Conservation (phyloP, 768 basidiomycete species). For the Gloeostereum incarnatum region DNA sequence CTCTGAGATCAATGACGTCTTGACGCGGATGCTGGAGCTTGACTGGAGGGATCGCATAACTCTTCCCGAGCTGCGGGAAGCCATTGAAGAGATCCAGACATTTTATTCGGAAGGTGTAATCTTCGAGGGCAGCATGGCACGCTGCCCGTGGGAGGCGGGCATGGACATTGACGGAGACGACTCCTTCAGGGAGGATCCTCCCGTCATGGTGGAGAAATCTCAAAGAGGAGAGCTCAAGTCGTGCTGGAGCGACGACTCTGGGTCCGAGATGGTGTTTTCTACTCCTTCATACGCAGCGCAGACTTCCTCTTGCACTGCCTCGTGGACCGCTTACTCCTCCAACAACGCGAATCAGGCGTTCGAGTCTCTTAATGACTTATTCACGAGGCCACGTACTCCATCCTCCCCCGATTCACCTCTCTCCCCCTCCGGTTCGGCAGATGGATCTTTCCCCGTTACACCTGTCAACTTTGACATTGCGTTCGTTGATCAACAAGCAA, state of each 20-base stretch:
- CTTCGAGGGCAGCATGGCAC: constrained; percentile 75
- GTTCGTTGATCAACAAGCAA: constrained; percentile 26
- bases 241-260: constrained; percentile 52
- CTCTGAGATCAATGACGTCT: constrained; percentile 57
- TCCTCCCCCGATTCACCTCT: constrained; percentile 33
- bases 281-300: constrained; percentile 22
- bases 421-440: constrained; percentile 27
- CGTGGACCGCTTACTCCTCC: constrained; percentile 34
- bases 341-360: constrained; percentile 48
- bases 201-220: constrained; percentile 21
- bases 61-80: constrained; percentile 42
- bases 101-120: constrained; percentile 72
- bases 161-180: constrained; percentile 61
- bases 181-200: constrained; percentile 33
- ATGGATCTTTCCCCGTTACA: constrained; percentile 44
- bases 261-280: constrained; percentile 38
- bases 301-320: constrained; percentile 31
- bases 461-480: constrained; percentile 41
- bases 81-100: constrained; percentile 44
- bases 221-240: constrained; percentile 29
- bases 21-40: constrained; percentile 64
- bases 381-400: constrained; percentile 37
- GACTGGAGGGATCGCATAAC: constrained; percentile 54
- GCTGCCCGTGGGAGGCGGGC: constrained; percentile 70
- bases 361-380: constrained; percentile 40